Conservation (phyloP, 352 stramenopile species). For the Aphanomyces euteiches region DNA sequence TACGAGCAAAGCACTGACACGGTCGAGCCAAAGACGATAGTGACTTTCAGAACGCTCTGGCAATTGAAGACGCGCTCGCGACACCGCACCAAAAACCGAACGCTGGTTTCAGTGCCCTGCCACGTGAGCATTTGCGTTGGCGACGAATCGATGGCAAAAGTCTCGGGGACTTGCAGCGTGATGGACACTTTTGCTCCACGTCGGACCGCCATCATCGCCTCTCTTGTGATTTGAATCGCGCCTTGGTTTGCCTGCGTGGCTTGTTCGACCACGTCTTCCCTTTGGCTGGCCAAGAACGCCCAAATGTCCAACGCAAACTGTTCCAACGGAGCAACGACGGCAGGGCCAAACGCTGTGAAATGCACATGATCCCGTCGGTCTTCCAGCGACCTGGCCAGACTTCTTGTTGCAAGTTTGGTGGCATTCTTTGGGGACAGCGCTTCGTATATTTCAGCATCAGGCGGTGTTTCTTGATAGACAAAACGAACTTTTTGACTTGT, state of each 20-base stretch:
- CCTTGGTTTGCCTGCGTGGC: conserved; percentile 42
- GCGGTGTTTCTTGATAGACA: no score
- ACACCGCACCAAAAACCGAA: conserved; percentile 58
- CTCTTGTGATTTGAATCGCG: conserved; percentile 43
- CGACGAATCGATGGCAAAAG: conserved; percentile 44
- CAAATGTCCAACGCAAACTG: conserved; percentile 71
- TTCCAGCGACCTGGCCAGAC: no score
- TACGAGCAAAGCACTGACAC: conserved; percentile 63
- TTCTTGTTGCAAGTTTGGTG: no score
- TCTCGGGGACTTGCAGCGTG: conserved; percentile 43
- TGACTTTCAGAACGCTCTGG: conserved; percentile 47
- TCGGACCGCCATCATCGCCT: conserved; percentile 56
- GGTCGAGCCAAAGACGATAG: conserved; percentile 53
- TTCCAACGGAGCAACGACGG: conserved; percentile 51
- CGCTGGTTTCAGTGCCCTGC: conserved; percentile 48
- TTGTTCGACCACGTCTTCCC: conserved; percentile 55
- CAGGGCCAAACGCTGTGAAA: conserved; percentile 49
- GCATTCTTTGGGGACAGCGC: no score
- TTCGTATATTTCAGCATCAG: no score
- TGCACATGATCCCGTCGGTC: background rate
- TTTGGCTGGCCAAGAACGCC: conserved; percentile 66
- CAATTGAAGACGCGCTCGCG: conserved; percentile 39
- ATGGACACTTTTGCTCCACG: conserved; percentile 61
- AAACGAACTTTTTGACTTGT: no score
- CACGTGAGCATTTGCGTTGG: conserved; percentile 66